Conservation (phyloP, 202 grass and related monocot species). For the Digitaria exilis region DNA sequence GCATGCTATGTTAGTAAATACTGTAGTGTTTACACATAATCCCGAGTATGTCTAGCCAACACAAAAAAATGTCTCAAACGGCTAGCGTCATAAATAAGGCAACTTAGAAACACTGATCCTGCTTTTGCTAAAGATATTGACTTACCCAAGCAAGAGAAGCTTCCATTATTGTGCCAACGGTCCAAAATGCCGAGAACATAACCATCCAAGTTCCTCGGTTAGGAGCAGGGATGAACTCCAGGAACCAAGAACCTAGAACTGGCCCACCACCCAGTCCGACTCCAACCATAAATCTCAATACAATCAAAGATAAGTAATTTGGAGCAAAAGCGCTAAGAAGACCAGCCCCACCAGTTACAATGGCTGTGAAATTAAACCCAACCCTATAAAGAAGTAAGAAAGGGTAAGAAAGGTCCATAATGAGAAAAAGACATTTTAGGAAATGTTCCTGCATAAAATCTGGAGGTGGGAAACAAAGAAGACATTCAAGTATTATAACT, state of each 20-base stretch:
- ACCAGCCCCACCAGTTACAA: slow-evolving; percentile 87
- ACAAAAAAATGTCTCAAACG: slow-evolving; percentile 6
- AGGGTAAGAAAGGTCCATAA: background rate
- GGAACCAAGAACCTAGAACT: slow-evolving; percentile 95
- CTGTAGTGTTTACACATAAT: background rate
- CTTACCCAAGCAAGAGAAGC: slow-evolving; percentile 97
- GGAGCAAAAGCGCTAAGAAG: slow-evolving; percentile 91
- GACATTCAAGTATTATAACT: background rate
- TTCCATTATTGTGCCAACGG: slow-evolving; percentile 93
- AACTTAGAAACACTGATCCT: background rate
- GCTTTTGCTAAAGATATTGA: slow-evolving; percentile 35
- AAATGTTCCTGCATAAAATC: background rate
- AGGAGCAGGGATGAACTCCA: slow-evolving; percentile 94
- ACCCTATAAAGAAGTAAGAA: slow-evolving; percentile 64
- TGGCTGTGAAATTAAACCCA: slow-evolving; percentile 92
- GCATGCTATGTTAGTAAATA: background rate
- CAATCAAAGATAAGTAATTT: slow-evolving; percentile 85
- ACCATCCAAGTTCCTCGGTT: slow-evolving; percentile 98
- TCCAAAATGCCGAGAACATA: slow-evolving; percentile 90
- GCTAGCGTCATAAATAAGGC: background rate
- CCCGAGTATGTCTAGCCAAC: background rate
- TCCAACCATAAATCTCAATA: slow-evolving; percentile 89
- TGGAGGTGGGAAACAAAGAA: background rate
- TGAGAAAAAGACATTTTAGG: slow-evolving; percentile 21
- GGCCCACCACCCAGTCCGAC: slow-evolving; percentile 86